These are phyloP conservation scores for Hymenoscyphus occultus DNA, from an alignment of 2,329 filamentous ascomycete genomes.

Conservation along the genomic window DNA sequence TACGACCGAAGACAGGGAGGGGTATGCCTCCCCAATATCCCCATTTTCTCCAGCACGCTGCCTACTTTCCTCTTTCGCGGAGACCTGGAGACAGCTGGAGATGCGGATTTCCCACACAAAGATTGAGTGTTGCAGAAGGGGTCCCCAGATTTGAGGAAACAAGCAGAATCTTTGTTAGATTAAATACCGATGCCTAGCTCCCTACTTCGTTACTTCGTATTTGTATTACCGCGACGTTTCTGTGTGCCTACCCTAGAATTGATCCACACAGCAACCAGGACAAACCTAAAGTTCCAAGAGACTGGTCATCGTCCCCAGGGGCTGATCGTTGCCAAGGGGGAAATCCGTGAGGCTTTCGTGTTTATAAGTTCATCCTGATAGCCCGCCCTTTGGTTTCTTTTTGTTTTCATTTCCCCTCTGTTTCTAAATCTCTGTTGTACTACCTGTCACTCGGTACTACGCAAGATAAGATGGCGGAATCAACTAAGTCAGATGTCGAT, in stretches of 20 bases:
- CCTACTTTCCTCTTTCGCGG: not conserved
- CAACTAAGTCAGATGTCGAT: conserved; percentile 14
- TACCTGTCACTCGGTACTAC: conserved; percentile 2
- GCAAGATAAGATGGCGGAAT: conserved; percentile 20
- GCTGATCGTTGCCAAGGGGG: not conserved
- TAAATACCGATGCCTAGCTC: not conserved
- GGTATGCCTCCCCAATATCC: not conserved
- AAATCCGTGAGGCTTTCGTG: not conserved
- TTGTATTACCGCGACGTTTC: not conserved
- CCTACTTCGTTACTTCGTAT: not conserved
- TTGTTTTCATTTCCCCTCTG: not conserved
- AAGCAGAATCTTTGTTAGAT: not conserved
- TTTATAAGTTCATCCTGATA: conserved; percentile 1
- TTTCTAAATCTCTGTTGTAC: not conserved
- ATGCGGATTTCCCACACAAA: conserved; percentile 1
- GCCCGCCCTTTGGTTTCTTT: conserved; percentile 3
- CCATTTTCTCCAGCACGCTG: not conserved
- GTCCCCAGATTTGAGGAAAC: not conserved
- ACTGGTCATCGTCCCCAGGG: not conserved
- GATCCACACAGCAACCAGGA: not conserved
- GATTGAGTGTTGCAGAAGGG: not conserved
- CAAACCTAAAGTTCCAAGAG: conserved; percentile 3
- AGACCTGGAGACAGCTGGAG: conserved; percentile 5
- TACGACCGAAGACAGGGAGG: not conserved
- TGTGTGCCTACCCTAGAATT: not conserved